Evolutionary conservation across 2,329 filamentous ascomycete species (phyloP).

Genomic region (Sclerotinia glacialis): DNA sequence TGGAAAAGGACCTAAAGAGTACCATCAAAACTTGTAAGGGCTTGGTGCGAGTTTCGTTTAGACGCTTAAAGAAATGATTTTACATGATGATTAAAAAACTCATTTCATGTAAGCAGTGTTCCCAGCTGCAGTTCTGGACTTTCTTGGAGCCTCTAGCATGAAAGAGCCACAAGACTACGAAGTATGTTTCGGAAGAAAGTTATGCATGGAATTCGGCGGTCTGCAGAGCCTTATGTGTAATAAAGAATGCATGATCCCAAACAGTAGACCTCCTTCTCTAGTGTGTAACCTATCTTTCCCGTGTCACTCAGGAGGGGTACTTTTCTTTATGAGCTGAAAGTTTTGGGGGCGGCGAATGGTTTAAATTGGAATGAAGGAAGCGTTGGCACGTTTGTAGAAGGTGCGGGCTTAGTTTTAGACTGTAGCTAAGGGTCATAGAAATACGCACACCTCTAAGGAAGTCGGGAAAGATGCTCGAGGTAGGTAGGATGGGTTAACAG

Average conservation of each 20-base stretch:
- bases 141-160: no score
- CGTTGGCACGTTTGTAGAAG: neutral
- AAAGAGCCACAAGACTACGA: no score
- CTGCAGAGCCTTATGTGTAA: neutral
- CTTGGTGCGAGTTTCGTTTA: no score
- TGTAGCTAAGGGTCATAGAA: accelerated
- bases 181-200: neutral
- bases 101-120: no score
- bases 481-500: neutral
- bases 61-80: accelerated
- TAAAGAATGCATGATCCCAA: no score
- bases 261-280: neutral
- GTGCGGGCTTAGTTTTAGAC: neutral
- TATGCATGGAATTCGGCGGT: neutral
- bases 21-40: no score
- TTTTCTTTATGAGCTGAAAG: no score
- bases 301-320: no score
- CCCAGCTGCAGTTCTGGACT: neutral
- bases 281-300: no score
- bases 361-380: neutral
- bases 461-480: no score
- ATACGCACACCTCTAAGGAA: accelerated
- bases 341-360: neutral
- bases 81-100: neutral
- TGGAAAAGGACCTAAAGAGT: no score